These are phyloP conservation scores for Lathyrus aphaca DNA, from an alignment of 306 rosid genomes.

Conservation along the genomic window DNA sequence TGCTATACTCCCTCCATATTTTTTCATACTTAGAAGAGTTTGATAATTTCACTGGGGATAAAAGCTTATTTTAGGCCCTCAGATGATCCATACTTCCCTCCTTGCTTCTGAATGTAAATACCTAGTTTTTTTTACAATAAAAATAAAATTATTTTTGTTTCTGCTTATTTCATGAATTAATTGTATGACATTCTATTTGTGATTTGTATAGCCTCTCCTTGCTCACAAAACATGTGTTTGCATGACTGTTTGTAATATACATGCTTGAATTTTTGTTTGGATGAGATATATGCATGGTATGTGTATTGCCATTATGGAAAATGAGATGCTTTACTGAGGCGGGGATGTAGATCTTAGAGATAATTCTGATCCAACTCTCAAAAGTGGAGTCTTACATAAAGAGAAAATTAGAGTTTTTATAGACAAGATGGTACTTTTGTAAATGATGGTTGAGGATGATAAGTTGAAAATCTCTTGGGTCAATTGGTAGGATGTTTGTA, in stretches of 20 bases:
- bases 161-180: constrained; percentile 7
- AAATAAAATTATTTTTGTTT: constrained; percentile 38
- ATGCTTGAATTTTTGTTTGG: not conserved
- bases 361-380: too few relatives aligned
- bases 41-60: constrained; percentile 29
- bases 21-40: constrained; percentile 35
- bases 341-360: too few relatives aligned
- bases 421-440: too few relatives aligned
- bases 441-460: too few relatives aligned
- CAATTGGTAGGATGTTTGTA: too few relatives aligned
- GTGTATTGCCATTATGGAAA: too few relatives aligned
- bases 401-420: too few relatives aligned
- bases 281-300: too few relatives aligned
- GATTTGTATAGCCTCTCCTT: constrained; percentile 4
- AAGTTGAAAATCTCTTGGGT: too few relatives aligned
- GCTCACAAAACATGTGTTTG: not conserved
- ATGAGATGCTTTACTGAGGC: too few relatives aligned
- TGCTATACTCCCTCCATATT: constrained; percentile 8
- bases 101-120: constrained; percentile 34
- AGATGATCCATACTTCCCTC: constrained; percentile 12
- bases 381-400: too few relatives aligned
- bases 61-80: constrained; percentile 36
- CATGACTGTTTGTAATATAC: not conserved
- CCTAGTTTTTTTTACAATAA: constrained; percentile 13
- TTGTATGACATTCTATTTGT: not conserved